Evolutionary conservation across 2,329 filamentous ascomycete genomes (phyloP).

Genomic region (Aspergillus awamori): DNA sequence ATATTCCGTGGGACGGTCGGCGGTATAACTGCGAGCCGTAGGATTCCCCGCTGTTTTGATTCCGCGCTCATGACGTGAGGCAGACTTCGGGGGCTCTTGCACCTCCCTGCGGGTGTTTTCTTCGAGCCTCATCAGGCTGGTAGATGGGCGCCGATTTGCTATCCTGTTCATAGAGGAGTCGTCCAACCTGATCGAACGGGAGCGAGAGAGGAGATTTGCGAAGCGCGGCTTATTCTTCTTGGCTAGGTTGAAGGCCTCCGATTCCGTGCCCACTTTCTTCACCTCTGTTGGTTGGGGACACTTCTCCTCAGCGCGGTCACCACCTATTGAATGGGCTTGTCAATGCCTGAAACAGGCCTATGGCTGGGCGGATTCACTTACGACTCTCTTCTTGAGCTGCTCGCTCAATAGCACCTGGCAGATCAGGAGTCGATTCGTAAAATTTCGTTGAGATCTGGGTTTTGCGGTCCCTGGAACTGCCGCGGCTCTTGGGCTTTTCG

Average conservation of each 20-base stretch:
- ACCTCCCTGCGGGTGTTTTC: slow-evolving; percentile 39
- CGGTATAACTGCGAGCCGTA: slow-evolving; percentile 69
- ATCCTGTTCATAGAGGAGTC: slow-evolving; percentile 40
- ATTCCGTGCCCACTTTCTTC: slow-evolving; percentile 33
- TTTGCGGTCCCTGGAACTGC: slow-evolving; percentile 49
- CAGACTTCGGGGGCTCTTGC: slow-evolving; percentile 59
- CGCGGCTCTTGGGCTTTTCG: slow-evolving; percentile 46
- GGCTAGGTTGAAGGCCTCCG: slow-evolving; percentile 29
- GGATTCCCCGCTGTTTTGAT: slow-evolving; percentile 70
- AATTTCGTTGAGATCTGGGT: slow-evolving; percentile 38
- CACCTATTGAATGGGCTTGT: slow-evolving; percentile 23
- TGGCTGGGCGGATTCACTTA: slow-evolving; percentile 19
- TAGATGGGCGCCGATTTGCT: slow-evolving; percentile 42
- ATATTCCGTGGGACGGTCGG: slow-evolving; percentile 60
- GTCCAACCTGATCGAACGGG: slow-evolving; percentile 49
- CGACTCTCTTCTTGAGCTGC: slow-evolving; percentile 33
- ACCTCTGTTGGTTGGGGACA: slow-evolving; percentile 24
- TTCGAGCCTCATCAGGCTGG: slow-evolving; percentile 42
- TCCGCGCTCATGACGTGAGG: slow-evolving; percentile 68
- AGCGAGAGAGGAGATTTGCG: slow-evolving; percentile 48
- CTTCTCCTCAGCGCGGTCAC: slow-evolving; percentile 25
- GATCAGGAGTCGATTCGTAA: slow-evolving; percentile 48
- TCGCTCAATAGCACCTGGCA: slow-evolving; percentile 36
- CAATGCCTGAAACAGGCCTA: not conserved
- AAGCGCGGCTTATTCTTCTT: slow-evolving; percentile 51